Percentiles rank a stretch among this genome's conserved stretches.
Evolutionary conservation across 2,329 filamentous ascomycete genomes (phyloP).

Genomic region (Beauveria sp.): DNA sequence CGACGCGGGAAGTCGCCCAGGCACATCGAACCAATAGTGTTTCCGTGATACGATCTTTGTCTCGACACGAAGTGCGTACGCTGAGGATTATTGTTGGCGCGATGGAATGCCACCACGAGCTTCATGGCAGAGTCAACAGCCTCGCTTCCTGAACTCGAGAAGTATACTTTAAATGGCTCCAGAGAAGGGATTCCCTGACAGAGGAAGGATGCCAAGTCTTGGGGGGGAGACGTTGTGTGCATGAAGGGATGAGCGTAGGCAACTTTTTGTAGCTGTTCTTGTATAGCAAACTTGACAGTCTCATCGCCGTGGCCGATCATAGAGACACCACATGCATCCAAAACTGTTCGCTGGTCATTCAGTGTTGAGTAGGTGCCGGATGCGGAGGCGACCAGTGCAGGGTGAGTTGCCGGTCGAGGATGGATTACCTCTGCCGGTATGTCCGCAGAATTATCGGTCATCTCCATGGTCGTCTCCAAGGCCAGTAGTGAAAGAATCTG

Average conservation of each 20-base stretch:
- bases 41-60: slow-evolving; percentile 40
- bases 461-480: too few species aligned
- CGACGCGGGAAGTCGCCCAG: neutral
- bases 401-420: too few species aligned
- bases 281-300: neutral
- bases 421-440: too few species aligned
- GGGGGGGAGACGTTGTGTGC: neutral
- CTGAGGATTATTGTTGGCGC: slow-evolving; percentile 30
- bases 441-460: too few species aligned
- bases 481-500: too few species aligned
- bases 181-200: neutral
- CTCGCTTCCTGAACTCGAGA: slow-evolving; percentile 21
- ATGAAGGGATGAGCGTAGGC: neutral
- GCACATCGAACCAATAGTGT: slow-evolving; percentile 46
- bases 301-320: neutral
- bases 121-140: slow-evolving; percentile 44
- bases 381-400: too few species aligned
- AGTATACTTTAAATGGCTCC: neutral
- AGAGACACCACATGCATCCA: neutral
- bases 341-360: too few species aligned
- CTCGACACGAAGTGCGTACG: slow-evolving; percentile 34
- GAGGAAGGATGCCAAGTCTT: neutral
- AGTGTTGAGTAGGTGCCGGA: too few species aligned
- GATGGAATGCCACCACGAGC: slow-evolving; percentile 39
- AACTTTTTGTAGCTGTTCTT: neutral